A percentile compares a stretch with the other conserved stretches of the same genome.
phyloP scores from a whole-genome alignment of 345 rosid species.

The Linum lewisii region DNA sequence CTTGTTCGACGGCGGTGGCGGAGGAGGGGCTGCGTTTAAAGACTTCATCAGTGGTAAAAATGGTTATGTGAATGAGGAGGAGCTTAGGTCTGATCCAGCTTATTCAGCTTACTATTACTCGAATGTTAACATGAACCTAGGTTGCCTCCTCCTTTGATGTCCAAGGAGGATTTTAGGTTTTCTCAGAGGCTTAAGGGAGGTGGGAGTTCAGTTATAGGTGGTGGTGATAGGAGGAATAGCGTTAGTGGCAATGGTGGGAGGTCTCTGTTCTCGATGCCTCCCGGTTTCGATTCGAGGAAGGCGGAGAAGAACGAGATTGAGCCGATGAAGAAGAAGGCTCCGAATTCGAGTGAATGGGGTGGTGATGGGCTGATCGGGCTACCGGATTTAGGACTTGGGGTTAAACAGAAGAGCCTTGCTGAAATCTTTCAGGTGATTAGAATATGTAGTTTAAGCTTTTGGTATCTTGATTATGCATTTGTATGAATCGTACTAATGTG shows the following conservation, averaged over 20 bases:
- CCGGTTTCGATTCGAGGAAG: slow-evolving; percentile 66
- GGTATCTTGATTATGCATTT: too few relatives aligned
- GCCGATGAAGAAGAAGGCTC: slow-evolving; percentile 31
- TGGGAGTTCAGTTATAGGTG: slow-evolving; percentile 45
- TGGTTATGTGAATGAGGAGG: slow-evolving; percentile 47
- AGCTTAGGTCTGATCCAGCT: slow-evolving; percentile 75
- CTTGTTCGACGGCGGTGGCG: slow-evolving; percentile 37
- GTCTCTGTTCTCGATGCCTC: slow-evolving; percentile 62
- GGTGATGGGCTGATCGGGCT: slow-evolving; percentile 73
- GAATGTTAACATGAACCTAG: slow-evolving; percentile 74
- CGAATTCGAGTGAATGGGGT: slow-evolving; percentile 57
- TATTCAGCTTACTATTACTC: slow-evolving; percentile 61
- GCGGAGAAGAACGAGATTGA: slow-evolving; percentile 39
- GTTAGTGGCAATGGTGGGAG: slow-evolving; percentile 33
- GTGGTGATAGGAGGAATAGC: slow-evolving; percentile 68
- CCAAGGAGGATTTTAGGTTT: slow-evolving; percentile 84
- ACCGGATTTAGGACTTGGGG: slow-evolving; percentile 53
- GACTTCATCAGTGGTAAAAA: slow-evolving; percentile 35
- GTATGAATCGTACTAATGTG: too few relatives aligned
- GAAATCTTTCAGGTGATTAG: slow-evolving; percentile 74
- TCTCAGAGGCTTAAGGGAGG: slow-evolving; percentile 61
- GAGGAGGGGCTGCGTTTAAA: slow-evolving; percentile 22
- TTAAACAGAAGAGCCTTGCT: slow-evolving; percentile 68
- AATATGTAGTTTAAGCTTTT: too few relatives aligned
- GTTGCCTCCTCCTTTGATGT: slow-evolving; percentile 80